Conservation (phyloP, 345 rosid species). For the Populus nigra region DNA sequence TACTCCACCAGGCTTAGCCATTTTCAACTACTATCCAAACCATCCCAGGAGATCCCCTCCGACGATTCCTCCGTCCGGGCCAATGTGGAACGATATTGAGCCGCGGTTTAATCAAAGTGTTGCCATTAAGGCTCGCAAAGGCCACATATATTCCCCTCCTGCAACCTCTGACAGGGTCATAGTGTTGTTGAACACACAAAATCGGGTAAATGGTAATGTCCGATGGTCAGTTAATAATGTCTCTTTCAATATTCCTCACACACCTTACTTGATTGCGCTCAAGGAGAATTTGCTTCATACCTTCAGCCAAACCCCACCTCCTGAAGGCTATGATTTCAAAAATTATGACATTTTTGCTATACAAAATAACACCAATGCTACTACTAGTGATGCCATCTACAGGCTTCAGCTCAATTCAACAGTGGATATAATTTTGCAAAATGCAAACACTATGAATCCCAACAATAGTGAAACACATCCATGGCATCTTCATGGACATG, state of each 20-base stretch:
- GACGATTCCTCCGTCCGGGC: slow-evolving; percentile 38
- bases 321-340: slow-evolving; percentile 28
- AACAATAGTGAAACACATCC: slow-evolving; percentile 70
- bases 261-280: slow-evolving; percentile 58
- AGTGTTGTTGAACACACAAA: slow-evolving; percentile 61
- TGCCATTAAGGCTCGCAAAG: slow-evolving; percentile 50
- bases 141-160: slow-evolving; percentile 33
- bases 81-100: slow-evolving; percentile 39
- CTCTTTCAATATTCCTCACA: slow-evolving; percentile 48
- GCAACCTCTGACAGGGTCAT: slow-evolving; percentile 52
- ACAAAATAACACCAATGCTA: slow-evolving; percentile 35
- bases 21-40: slow-evolving; percentile 59
- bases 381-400: slow-evolving; percentile 41
- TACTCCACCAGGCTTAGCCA: slow-evolving; percentile 48
- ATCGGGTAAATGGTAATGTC: slow-evolving; percentile 25
- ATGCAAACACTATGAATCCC: slow-evolving; percentile 45
- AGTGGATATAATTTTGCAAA: slow-evolving; percentile 66
- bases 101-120: slow-evolving; percentile 48
- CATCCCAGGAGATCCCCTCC: slow-evolving; percentile 47
- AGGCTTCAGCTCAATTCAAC: slow-evolving; percentile 46
- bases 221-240: slow-evolving; percentile 72
- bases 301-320: slow-evolving; percentile 48
- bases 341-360: slow-evolving; percentile 17
- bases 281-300: slow-evolving; percentile 39
- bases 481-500: slow-evolving; percentile 86